These are phyloP conservation scores for Penicillium sp. DNA, from an alignment of 2,329 filamentous ascomycete genomes.

Conservation along the genomic window DNA sequence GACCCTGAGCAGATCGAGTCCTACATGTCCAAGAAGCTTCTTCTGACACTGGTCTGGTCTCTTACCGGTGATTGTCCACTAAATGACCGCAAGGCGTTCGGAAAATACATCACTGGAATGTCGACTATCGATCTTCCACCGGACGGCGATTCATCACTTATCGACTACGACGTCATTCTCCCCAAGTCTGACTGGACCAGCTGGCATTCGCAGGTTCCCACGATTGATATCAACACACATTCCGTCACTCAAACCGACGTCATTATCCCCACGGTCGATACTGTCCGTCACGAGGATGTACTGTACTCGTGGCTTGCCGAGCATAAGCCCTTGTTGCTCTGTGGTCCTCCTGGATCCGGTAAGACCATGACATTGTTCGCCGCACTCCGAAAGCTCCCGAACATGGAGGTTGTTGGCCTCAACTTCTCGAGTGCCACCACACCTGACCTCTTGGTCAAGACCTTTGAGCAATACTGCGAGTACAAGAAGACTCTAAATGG, in stretches of 20 bases:
- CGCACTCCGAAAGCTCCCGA: conserved; percentile 90
- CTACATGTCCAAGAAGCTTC: conserved; percentile 88
- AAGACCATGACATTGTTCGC: conserved; percentile 99
- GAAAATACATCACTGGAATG: conserved; percentile 76
- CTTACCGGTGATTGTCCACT: conserved; percentile 93
- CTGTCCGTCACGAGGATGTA: conserved; percentile 96
- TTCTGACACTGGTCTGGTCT: conserved; percentile 91
- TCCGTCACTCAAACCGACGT: conserved; percentile 97
- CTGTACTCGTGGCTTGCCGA: conserved; percentile 99
- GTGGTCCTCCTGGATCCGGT: conserved; percentile 94
- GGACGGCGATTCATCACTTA: conserved; percentile 74
- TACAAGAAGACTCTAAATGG: conserved; percentile 98
- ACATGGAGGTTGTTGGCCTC: conserved; percentile 98
- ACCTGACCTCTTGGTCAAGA: conserved; percentile 96
- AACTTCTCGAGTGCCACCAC: conserved; percentile 99
- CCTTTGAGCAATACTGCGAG: conserved; percentile 98
- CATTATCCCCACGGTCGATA: conserved; percentile 96
- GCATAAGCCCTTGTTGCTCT: conserved; percentile 94
- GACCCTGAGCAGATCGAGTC: conserved; percentile 85
- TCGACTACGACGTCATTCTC: conserved; percentile 89
- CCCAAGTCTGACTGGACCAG: conserved; percentile 85
- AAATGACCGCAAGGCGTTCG: conserved; percentile 80
- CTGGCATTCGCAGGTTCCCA: conserved; percentile 94
- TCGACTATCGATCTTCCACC: conserved; percentile 83
- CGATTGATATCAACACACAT: conserved; percentile 95